Percentiles rank a stretch among this genome's conserved stretches.
Conservation (phyloP, 306 rosid genomes). For the Quercus wislizeni region DNA sequence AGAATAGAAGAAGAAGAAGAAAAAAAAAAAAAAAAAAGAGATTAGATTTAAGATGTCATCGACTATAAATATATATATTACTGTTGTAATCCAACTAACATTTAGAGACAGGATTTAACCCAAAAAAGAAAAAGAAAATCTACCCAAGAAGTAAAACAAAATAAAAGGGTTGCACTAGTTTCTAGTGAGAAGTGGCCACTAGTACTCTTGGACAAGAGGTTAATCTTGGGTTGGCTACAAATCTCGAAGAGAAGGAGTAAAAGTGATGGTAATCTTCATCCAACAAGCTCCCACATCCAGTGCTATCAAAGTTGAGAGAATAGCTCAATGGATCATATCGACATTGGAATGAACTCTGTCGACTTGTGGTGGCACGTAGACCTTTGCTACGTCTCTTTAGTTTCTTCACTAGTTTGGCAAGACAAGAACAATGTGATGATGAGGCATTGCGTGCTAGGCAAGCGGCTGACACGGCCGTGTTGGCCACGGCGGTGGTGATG, state of each 20-base stretch:
- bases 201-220: conserved; percentile 26
- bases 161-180: background rate
- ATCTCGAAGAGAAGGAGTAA: conserved; percentile 78
- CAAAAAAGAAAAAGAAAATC: background rate
- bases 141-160: background rate
- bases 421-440: conserved; percentile 34
- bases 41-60: background rate
- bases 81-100: background rate
- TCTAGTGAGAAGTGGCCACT: conserved; percentile 28
- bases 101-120: background rate
- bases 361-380: conserved; percentile 8
- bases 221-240: conserved; percentile 50
- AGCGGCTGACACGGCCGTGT: background rate
- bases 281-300: conserved; percentile 52
- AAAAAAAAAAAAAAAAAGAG: background rate
- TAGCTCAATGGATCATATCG: conserved; percentile 81
- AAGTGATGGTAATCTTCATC: conserved; percentile 74
- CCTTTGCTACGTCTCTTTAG: conserved; percentile 41
- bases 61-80: background rate
- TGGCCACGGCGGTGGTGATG: background rate
- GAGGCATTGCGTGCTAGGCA: background rate
- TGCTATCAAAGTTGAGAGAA: conserved; percentile 72
- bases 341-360: conserved; percentile 52
- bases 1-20: background rate
- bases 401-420: conserved; percentile 56